A percentile compares a stretch with the other conserved stretches of the same genome.
Evolutionary conservation across 768 basidiomycete species (phyloP).

Genomic region (Tulasnella sp.): DNA sequence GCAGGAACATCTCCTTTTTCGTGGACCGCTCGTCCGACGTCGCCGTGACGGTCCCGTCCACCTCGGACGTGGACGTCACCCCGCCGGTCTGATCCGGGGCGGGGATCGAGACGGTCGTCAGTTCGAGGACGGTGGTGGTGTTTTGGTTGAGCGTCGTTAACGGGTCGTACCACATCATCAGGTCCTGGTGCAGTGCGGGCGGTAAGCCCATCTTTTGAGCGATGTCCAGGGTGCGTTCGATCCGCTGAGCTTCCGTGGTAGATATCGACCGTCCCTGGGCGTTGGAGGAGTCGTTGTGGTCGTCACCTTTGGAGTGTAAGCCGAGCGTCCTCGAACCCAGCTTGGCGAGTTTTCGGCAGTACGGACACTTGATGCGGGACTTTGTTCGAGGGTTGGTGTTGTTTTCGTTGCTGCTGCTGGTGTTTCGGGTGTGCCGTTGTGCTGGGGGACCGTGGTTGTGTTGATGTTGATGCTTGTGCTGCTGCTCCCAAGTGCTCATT

Average conservation of each 20-base stretch:
- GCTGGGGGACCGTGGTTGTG: not conserved
- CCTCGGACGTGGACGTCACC: too few species aligned
- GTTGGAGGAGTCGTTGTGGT: not conserved
- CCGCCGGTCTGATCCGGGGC: not conserved
- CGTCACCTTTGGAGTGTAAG: not conserved
- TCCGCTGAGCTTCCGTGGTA: not conserved
- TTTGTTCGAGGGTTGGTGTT: not conserved
- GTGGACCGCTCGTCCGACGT: too few species aligned
- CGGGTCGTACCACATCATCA: conserved; percentile 20
- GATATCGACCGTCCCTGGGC: not conserved
- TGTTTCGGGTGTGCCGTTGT: not conserved
- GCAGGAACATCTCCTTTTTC: too few species aligned
- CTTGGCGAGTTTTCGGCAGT: not conserved
- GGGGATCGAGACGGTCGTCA: not conserved
- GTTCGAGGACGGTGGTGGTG: not conserved
- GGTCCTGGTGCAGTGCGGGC: conserved; percentile 9
- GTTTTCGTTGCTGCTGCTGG: not conserved
- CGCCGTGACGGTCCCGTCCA: too few species aligned
- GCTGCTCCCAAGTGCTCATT: not conserved
- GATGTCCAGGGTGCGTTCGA: not conserved
- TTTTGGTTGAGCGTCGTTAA: conserved; percentile 8
- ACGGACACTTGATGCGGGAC: not conserved
- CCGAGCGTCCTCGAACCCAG: not conserved
- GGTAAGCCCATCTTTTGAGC: conserved; percentile 15
- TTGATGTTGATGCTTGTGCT: not conserved